Evolutionary conservation across 139 green algal genomes (phyloP).

Genomic region (Eudorina sp.): DNA sequence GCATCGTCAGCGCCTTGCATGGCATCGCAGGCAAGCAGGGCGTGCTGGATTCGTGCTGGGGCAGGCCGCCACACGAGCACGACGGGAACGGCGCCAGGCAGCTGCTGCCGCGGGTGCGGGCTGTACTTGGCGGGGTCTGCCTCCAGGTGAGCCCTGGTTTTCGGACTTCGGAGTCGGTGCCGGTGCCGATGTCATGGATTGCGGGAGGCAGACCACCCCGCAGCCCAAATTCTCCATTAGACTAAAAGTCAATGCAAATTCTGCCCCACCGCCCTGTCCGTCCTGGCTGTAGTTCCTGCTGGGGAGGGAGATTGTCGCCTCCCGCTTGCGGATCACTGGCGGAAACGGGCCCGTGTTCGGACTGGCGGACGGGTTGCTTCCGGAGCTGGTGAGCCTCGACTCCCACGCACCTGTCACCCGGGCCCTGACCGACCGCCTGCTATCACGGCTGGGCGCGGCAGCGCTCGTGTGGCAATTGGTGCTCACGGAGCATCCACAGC

Average conservation of each 20-base stretch:
- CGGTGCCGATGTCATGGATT: too few species aligned
- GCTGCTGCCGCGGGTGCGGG: neutral
- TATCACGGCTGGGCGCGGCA: slow-evolving; percentile 9
- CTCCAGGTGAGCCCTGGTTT: slow-evolving; percentile 13
- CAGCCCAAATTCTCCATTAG: too few species aligned
- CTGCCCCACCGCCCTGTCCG: too few species aligned
- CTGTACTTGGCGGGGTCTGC: neutral
- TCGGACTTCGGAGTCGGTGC: too few species aligned
- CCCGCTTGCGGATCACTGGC: neutral
- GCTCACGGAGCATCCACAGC: too few species aligned
- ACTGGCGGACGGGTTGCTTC: neutral
- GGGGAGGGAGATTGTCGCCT: neutral
- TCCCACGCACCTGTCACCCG: neutral
- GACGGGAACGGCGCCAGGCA: neutral
- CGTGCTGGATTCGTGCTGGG: neutral
- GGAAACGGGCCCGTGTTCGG: neutral
- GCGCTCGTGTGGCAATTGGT: slow-evolving; percentile 9
- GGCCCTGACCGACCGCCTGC: neutral
- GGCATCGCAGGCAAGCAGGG: slow-evolving; percentile 27
- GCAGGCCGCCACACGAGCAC: neutral
- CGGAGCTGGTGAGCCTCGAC: neutral
- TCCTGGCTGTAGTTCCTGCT: slow-evolving; percentile 40
- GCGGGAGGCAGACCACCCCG: too few species aligned
- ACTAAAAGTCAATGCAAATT: too few species aligned
- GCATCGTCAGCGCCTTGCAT: slow-evolving; percentile 29